Evolutionary conservation across 176 grass and related monocot genomes (phyloP).

Genomic region (Oryza glaberrima): DNA sequence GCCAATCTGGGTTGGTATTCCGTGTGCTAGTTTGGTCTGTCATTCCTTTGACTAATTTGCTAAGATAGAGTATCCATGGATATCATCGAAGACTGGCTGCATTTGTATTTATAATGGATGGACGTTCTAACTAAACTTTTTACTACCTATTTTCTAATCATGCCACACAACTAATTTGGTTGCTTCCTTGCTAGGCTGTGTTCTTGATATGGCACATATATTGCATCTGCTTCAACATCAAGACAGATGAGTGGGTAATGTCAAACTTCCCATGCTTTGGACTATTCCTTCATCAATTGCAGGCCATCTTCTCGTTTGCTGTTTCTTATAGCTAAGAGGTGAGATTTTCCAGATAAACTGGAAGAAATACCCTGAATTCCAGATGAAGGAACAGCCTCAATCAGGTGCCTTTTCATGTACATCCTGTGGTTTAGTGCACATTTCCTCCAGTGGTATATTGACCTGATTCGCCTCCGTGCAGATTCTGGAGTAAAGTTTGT

Average conservation of each 20-base stretch:
- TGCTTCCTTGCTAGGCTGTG: constrained; percentile 51
- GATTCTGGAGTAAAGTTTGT: constrained; percentile 62
- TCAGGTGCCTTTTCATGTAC: constrained; percentile 52
- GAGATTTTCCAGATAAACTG: constrained; percentile 95
- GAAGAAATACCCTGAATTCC: constrained; percentile 94
- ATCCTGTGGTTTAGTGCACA: background rate
- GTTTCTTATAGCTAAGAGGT: constrained; percentile 64
- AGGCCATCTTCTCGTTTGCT: constrained; percentile 50
- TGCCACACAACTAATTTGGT: background rate
- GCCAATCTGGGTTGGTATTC: background rate
- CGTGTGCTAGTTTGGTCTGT: background rate
- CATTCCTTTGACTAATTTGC: background rate
- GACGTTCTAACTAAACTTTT: background rate
- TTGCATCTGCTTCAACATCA: constrained; percentile 96
- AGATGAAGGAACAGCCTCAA: constrained; percentile 60
- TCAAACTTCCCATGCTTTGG: constrained; percentile 70
- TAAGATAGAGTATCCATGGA: background rate
- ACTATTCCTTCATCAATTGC: constrained; percentile 72
- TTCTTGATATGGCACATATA: constrained; percentile 94
- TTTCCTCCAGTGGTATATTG: background rate
- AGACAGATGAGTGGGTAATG: constrained; percentile 96
- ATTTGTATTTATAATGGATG: constrained; percentile 33
- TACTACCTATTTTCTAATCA: constrained; percentile 16
- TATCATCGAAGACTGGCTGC: background rate
- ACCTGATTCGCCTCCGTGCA: constrained; percentile 38